Base-by-base conservation (phyloP, 1,284 basidiomycete species). In the Hortiboletus rubellus region DNA sequence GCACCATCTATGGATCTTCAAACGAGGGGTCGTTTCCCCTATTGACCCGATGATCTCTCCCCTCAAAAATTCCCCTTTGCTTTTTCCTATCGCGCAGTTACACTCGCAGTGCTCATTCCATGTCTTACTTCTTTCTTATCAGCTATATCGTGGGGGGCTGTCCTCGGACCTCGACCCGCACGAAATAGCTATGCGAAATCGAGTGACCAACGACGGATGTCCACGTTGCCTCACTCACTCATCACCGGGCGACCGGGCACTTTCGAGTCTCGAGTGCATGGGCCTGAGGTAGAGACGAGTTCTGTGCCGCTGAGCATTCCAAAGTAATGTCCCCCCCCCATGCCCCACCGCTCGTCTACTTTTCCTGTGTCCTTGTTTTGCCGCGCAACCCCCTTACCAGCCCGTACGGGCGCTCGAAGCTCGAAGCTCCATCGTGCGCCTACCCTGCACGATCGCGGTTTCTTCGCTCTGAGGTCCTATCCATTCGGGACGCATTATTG, bases 81-180 rank as follows among this genome's bases (percentile, higher is more conserved):
- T 27, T 31, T 47, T 56, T 55, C 53, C 34, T 45, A 51, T 50
- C 36, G 22, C 36, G 15, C 27, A 7, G 7, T 49, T 17, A 8
- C 4, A 10, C 37, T 36, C 10, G 15, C 43, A 31, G 15, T 30
- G 27, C 40, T 22, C n/a, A 15, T 30, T 31, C 38, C 7, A 36
- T 37, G 27, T 40, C 17, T 37, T 33, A 8, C 22, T 30, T 43
- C 37, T 49, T 8, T 48, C 44, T 46, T 50, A 60, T 63, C 44
- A 5, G 33, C 43, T 41, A 44, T 54, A 40, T 62, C 5, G 27
- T 27, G 7, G 37, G 60, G 37, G 34, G 27, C 42, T 30, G 33
- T 17, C 18, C 31, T 7, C 40, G 18, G 33, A 14, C 18, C 31
- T 7, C 40, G 18, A 44, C 41, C 22, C 15, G 14, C 38, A 46